Percentiles rank a stretch among this genome's conserved stretches.
Evolutionary conservation across 192 early-diverging fungal species (phyloP).

Genomic region (Backusella luteola): DNA sequence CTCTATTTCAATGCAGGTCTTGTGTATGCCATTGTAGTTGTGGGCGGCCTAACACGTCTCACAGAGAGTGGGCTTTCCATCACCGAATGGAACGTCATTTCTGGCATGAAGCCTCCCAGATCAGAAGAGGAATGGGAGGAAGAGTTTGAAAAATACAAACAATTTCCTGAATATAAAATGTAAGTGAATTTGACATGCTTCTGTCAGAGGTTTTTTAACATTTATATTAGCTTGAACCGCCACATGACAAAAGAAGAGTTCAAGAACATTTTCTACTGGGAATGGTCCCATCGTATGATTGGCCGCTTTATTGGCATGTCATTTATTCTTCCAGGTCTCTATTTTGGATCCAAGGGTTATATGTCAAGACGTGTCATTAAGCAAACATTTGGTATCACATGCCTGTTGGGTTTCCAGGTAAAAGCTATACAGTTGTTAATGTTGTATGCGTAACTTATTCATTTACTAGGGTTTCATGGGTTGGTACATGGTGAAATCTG

Average conservation of each 20-base stretch:
- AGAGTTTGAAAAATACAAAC: slow-evolving; percentile 98
- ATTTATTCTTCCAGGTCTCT: slow-evolving; percentile 84
- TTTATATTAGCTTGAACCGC: slow-evolving; percentile 69
- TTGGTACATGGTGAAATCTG: slow-evolving; percentile 98
- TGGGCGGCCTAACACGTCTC: slow-evolving; percentile 93
- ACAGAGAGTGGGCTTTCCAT: slow-evolving; percentile 98
- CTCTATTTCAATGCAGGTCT: slow-evolving; percentile 82
- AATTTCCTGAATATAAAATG: slow-evolving; percentile 96
- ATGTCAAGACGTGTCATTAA: slow-evolving; percentile 66
- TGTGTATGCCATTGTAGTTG: slow-evolving; percentile 90
- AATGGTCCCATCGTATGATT: slow-evolving; percentile 96
- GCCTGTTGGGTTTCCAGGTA: slow-evolving; percentile 72
- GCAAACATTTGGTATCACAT: slow-evolving; percentile 60
- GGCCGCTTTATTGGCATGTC: slow-evolving; percentile 90
- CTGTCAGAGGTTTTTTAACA: not conserved
- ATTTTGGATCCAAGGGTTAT: slow-evolving; percentile 79
- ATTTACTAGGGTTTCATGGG: slow-evolving; percentile 76
- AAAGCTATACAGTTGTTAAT: no score
- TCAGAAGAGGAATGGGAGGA: slow-evolving; percentile 84
- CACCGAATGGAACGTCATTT: slow-evolving; percentile 95
- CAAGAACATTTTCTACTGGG: slow-evolving; percentile 97
- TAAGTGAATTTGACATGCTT: slow-evolving; percentile 36
- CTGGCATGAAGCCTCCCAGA: slow-evolving; percentile 87
- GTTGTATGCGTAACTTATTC: no score
- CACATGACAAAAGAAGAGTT: slow-evolving; percentile 89